These are phyloP conservation scores for Alternaria conjuncta DNA, from an alignment of 2,329 filamentous ascomycete genomes.

Conservation along the genomic window DNA sequence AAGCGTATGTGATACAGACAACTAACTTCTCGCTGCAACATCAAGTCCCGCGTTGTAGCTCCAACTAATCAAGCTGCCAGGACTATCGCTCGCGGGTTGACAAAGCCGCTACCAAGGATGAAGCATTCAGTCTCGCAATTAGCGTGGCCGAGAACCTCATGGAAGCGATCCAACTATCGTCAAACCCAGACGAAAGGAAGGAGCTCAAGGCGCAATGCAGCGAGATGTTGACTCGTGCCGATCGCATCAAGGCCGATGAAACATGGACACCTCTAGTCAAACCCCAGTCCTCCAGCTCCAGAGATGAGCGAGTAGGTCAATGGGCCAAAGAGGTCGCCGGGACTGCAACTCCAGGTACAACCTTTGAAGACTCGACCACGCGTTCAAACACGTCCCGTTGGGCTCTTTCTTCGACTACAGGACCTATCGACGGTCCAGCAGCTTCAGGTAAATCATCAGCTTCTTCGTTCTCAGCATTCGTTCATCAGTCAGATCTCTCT, in stretches of 20 bases:
- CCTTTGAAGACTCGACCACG: slow-evolving; percentile 1
- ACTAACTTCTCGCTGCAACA: slow-evolving; percentile 3
- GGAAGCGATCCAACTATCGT: slow-evolving; percentile 70
- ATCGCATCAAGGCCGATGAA: slow-evolving; percentile 69
- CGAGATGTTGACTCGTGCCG: slow-evolving; percentile 73
- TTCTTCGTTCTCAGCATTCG: slow-evolving; percentile 9
- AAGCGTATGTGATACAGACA: slow-evolving; percentile 40
- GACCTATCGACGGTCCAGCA: slow-evolving; percentile 1
- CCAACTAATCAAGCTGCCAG: slow-evolving; percentile 29
- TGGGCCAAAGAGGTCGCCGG: slow-evolving; percentile 33
- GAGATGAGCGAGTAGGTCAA: slow-evolving; percentile 24
- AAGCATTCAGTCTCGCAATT: slow-evolving; percentile 78
- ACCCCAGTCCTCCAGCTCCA: slow-evolving; percentile 9
- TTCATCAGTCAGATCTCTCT: not conserved
- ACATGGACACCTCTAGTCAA: slow-evolving; percentile 30
- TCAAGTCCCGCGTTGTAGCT: not conserved
- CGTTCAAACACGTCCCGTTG: slow-evolving; percentile 13
- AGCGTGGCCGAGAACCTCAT: slow-evolving; percentile 81
- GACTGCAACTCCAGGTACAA: not conserved
- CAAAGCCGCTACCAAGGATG: slow-evolving; percentile 60
- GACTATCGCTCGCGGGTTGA: slow-evolving; percentile 54
- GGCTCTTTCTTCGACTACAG: slow-evolving; percentile 13
- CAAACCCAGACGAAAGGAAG: slow-evolving; percentile 67
- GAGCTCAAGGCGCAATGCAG: slow-evolving; percentile 73
- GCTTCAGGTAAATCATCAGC: slow-evolving; percentile 26